Evolutionary conservation across 345 rosid genomes (phyloP).

Genomic region (Chamaenerion angustifolium): DNA sequence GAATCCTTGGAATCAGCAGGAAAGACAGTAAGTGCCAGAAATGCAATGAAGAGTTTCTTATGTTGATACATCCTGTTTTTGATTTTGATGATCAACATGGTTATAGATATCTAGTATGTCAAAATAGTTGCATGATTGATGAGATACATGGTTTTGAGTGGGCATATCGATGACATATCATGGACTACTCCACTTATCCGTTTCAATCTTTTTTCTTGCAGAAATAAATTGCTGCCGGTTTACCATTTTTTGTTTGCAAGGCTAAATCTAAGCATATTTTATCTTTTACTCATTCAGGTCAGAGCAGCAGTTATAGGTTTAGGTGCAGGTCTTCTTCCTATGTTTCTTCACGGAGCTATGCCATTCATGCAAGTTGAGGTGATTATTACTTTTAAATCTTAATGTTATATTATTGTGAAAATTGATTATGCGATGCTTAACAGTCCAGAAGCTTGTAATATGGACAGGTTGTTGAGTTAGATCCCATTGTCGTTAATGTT

Average conservation of each 20-base stretch:
- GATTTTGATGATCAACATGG: no score
- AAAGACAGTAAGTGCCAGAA: constrained; percentile 29
- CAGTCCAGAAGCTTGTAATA: background rate
- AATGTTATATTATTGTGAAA: no score
- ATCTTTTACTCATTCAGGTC: constrained; percentile 27
- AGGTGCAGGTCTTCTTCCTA: constrained; percentile 94
- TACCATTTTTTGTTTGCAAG: no score
- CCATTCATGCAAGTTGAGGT: constrained; percentile 63
- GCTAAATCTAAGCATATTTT: background rate
- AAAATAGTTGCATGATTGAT: no score
- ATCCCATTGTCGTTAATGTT: constrained; percentile 39
- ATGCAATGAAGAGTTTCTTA: no score
- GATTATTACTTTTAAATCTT: constrained; percentile 1
- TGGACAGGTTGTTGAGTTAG: constrained; percentile 80
- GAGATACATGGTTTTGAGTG: no score
- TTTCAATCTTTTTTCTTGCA: no score
- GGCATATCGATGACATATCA: no score
- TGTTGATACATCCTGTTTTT: no score
- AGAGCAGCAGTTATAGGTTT: constrained; percentile 77
- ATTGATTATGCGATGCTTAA: background rate
- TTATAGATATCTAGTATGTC: no score
- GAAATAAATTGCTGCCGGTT: no score
- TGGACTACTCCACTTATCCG: no score
- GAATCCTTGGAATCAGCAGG: constrained; percentile 42
- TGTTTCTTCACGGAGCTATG: constrained; percentile 69